Evolutionary conservation across 768 basidiomycete genomes (phyloP).

Genomic region (Tricholomella constricta): DNA sequence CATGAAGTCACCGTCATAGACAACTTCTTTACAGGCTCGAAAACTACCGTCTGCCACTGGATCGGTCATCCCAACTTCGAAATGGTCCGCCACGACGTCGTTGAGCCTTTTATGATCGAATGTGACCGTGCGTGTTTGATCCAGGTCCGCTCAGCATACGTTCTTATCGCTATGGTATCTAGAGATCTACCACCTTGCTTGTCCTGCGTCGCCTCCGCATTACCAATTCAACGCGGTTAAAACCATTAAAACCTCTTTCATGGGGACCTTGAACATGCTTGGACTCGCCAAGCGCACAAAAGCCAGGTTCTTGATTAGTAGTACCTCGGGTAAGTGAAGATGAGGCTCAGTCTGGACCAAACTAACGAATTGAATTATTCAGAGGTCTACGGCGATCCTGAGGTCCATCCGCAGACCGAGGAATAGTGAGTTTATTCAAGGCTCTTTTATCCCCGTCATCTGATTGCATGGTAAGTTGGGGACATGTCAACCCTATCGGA

Average conservation of each 20-base stretch:
- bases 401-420: constrained; percentile 95
- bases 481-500: constrained; percentile 97
- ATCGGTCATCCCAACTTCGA: constrained; percentile 99
- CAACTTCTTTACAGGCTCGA: constrained; percentile 98
- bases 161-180: constrained; percentile 16
- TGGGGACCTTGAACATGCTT: constrained; percentile 98
- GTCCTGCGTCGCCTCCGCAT: constrained; percentile 95
- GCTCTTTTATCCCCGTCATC: constrained; percentile 9
- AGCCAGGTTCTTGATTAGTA: constrained; percentile 93
- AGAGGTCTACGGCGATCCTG: constrained; percentile 99
- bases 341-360: constrained; percentile 2
- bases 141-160: constrained; percentile 9
- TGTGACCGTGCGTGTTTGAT: constrained; percentile 78
- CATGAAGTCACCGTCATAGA: constrained; percentile 97
- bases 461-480: constrained; percentile 64
- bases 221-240: constrained; percentile 99
- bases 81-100: constrained; percentile 95
- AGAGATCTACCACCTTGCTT: constrained; percentile 99
- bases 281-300: constrained; percentile 97
- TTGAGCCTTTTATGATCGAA: constrained; percentile 98
- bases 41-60: constrained; percentile 96
- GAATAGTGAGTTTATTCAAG: constrained; percentile 70
- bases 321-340: constrained; percentile 78
- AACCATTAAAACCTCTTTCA: constrained; percentile 97
- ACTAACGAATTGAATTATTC: constrained; percentile 13